A percentile compares a stretch with the other conserved stretches of the same genome.
phyloP scores from a whole-genome alignment of 108 stramenopile genomes.

The Cyclotella kingstonii region DNA sequence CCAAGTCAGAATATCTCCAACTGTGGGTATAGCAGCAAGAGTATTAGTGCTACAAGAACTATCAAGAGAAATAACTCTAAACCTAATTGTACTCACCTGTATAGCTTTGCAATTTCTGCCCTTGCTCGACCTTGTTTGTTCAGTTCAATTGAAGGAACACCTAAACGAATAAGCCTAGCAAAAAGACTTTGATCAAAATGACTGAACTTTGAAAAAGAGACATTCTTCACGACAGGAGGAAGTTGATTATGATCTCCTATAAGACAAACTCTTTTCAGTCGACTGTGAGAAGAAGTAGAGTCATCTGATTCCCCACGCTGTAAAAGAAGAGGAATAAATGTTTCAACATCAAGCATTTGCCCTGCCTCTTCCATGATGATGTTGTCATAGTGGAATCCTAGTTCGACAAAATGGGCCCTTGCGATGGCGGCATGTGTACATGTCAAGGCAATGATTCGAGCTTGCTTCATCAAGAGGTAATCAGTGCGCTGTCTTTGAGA shows the following conservation, averaged over 20 bases:
- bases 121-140: slow-evolving; percentile 94
- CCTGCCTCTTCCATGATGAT: slow-evolving; percentile 98
- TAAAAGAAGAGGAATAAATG: slow-evolving; percentile 90
- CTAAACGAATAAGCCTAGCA: slow-evolving; percentile 87
- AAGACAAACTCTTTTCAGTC: slow-evolving; percentile 93
- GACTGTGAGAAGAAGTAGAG: slow-evolving; percentile 49
- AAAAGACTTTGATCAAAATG: slow-evolving; percentile 94
- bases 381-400: slow-evolving; percentile 97
- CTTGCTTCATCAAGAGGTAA: slow-evolving; percentile 95
- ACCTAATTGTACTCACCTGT: slow-evolving; percentile 45
- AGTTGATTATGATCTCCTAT: slow-evolving; percentile 98
- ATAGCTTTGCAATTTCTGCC: slow-evolving; percentile 87
- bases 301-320: slow-evolving; percentile 84
- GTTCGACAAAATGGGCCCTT: slow-evolving; percentile 81
- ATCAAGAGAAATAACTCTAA: too few relatives aligned
- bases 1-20: slow-evolving; percentile 89
- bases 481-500: slow-evolving; percentile 90
- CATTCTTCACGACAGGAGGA: slow-evolving; percentile 94
- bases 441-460: slow-evolving; percentile 96
- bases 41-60: slow-evolving; percentile 5
- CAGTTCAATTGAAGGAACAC: slow-evolving; percentile 83
- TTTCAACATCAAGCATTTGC: slow-evolving; percentile 96
- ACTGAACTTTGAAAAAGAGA: slow-evolving; percentile 79
- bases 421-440: slow-evolving; percentile 98
- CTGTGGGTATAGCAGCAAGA: slow-evolving; percentile 17